A percentile compares a stretch with the other conserved stretches of the same genome.
These are phyloP conservation scores for Huntiella abstrusa DNA, from an alignment of 2,329 filamentous ascomycete genomes.

Conservation along the genomic window DNA sequence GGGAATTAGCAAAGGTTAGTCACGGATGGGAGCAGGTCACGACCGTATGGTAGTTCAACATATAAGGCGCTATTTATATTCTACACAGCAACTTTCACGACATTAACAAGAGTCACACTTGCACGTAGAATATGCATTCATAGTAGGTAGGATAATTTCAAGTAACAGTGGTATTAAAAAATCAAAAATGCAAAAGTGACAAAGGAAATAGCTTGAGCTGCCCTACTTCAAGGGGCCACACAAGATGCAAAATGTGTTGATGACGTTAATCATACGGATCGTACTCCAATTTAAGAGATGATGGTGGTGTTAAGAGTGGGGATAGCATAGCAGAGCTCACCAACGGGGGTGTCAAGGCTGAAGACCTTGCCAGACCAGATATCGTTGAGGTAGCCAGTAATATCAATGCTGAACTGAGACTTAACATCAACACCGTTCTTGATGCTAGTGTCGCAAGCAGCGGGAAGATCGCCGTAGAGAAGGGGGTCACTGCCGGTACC, in stretches of 20 bases:
- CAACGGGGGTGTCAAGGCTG: background rate
- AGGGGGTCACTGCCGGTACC: slow-evolving; percentile 2
- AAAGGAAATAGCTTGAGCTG: too few relatives aligned
- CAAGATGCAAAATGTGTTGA: background rate
- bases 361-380: slow-evolving; percentile 1
- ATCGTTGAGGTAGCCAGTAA: background rate
- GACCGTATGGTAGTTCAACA: too few relatives aligned
- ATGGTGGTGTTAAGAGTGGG: slow-evolving; percentile 1
- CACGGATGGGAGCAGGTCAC: too few relatives aligned
- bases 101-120: too few relatives aligned
- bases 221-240: too few relatives aligned
- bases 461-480: background rate
- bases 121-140: too few relatives aligned
- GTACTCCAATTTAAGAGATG: background rate
- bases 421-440: slow-evolving; percentile 1
- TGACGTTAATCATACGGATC: background rate
- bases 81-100: too few relatives aligned
- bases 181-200: too few relatives aligned
- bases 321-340: background rate
- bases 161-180: too few relatives aligned
- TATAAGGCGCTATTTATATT: too few relatives aligned
- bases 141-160: too few relatives aligned
- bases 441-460: background rate
- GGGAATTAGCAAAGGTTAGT: too few relatives aligned
- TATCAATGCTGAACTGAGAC: background rate